Evolutionary conservation across 1,139 yeast species (phyloP).

Genomic region (Blastobotrys ciferrii): DNA sequence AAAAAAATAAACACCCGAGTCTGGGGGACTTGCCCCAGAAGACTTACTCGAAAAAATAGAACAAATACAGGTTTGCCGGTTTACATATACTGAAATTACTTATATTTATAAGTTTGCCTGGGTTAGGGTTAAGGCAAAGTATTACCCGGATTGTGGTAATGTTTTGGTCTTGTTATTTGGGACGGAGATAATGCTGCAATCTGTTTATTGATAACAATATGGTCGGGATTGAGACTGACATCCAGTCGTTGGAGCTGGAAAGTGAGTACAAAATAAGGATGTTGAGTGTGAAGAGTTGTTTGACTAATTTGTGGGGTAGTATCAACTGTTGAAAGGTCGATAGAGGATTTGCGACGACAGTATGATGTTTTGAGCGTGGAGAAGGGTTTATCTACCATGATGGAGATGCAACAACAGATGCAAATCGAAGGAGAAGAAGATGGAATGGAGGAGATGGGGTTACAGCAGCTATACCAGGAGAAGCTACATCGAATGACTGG

Average conservation of each 20-base stretch:
- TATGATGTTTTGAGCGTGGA: constrained; percentile 7
- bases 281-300: background rate
- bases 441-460: background rate
- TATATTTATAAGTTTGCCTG: no score
- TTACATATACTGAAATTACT: no score
- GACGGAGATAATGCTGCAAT: no score
- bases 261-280: constrained; percentile 8
- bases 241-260: constrained; percentile 10
- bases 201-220: background rate
- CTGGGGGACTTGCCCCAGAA: no score
- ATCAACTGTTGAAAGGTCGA: constrained; percentile 7
- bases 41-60: no score
- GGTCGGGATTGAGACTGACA: constrained; percentile 7
- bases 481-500: constrained; percentile 29
- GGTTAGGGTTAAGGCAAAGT: no score
- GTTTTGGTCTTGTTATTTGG: no score
- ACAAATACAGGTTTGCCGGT: no score
- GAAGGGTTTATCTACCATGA: constrained; percentile 1
- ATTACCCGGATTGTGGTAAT: no score
- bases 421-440: background rate
- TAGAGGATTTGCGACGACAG: constrained; percentile 5
- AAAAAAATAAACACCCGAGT: no score
- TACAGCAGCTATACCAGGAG: constrained; percentile 20
- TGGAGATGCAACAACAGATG: constrained; percentile 1
- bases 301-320: background rate